Conservation (phyloP, 139 green algal species). For the Picocystis salinarum region DNA sequence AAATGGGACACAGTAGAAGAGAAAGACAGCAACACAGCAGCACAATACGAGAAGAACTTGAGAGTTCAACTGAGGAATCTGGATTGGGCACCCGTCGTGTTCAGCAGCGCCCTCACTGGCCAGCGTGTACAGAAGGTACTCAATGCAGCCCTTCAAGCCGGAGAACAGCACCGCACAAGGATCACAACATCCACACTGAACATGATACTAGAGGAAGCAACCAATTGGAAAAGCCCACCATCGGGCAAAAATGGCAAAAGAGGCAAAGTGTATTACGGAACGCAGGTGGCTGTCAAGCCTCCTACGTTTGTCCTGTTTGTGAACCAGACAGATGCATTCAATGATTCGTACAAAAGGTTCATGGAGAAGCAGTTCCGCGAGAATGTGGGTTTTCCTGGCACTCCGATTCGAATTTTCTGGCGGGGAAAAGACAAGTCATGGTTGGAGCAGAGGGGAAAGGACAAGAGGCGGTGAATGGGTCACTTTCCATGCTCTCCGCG, state of each 20-base stretch:
- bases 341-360: constrained; percentile 69
- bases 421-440: constrained; percentile 29
- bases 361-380: constrained; percentile 63
- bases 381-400: constrained; percentile 64
- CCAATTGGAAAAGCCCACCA: constrained; percentile 18
- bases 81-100: constrained; percentile 68
- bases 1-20: constrained; percentile 82
- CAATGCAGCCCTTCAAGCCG: constrained; percentile 40
- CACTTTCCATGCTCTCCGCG: too few species aligned
- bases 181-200: constrained; percentile 86
- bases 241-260: constrained; percentile 21
- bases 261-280: constrained; percentile 83
- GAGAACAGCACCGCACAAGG: constrained; percentile 56
- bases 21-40: constrained; percentile 28
- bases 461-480: too few species aligned
- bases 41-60: constrained; percentile 32
- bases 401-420: constrained; percentile 64
- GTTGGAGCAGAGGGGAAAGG: neutral
- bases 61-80: constrained; percentile 53
- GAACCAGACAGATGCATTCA: constrained; percentile 73
- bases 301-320: constrained; percentile 95
- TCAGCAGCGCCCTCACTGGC: constrained; percentile 54
- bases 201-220: constrained; percentile 46
- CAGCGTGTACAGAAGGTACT: constrained; percentile 57
- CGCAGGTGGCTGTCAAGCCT: constrained; percentile 45